Conservation (phyloP, 106 monocot species). For the Dendrobium catenatum region DNA sequence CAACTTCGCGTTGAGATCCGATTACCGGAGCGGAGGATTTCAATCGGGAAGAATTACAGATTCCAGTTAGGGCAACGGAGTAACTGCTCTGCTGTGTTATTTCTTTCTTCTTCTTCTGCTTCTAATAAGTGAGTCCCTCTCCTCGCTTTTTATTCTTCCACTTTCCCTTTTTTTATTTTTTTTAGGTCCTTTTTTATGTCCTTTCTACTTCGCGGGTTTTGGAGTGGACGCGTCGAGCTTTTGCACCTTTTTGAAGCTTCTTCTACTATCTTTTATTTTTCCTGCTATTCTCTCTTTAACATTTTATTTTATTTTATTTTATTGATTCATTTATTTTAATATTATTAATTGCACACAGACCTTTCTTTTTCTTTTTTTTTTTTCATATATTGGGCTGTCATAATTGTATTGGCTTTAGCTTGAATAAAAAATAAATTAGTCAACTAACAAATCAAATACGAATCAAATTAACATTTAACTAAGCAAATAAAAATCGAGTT, state of each 20-base stretch:
- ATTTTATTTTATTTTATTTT: neutral
- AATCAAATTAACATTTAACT: no score
- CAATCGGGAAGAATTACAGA: neutral
- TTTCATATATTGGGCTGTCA: no score
- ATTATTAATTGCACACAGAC: neutral
- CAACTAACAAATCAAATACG: no score
- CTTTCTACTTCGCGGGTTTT: constrained; percentile 12
- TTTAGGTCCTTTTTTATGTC: neutral
- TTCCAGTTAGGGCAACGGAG: neutral
- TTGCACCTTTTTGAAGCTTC: constrained; percentile 17
- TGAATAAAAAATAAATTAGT: no score
- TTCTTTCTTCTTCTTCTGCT: neutral
- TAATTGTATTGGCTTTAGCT: no score
- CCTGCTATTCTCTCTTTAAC: neutral
- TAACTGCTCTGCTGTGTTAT: neutral
- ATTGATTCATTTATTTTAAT: neutral
- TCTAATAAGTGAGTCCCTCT: neutral
- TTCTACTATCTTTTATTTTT: neutral
- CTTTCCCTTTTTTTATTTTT: neutral
- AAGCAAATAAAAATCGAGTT: no score
- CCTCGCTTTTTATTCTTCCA: neutral
- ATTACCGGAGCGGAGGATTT: neutral
- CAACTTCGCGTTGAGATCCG: neutral
- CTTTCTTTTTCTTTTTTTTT: no score
- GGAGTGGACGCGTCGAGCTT: constrained; percentile 22